Base-by-base conservation (phyloP, 371 early-diverging fungal species). In the Umbelopsis sp. region DNA sequence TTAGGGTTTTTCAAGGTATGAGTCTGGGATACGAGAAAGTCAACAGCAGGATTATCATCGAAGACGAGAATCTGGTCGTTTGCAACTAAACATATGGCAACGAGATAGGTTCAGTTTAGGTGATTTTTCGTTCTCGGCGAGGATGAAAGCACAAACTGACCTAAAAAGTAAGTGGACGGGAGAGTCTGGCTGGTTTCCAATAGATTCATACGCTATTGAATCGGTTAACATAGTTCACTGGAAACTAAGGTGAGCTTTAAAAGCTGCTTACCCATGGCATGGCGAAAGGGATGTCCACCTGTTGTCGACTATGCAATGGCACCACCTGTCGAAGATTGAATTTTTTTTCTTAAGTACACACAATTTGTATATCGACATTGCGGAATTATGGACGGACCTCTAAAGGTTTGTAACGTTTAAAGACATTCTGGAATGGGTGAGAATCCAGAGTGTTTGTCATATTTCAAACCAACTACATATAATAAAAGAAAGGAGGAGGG, bases 131-230 rank as follows among this genome's bases (percentile, higher is more conserved):
- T 53, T 45, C 52, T 32, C 44, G 35, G 4, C 38, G 25, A 25
- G 51, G 62, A 12, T 20, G 48, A 63, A 18, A 16, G 8, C 44
- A 18, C 24, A 6, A 44, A 29, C 71, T 52, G 71, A 83, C 83
- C 83, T 41, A 80, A 66, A 63, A 74, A 83, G 29, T 78, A 80
- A 1, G 74, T 77, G 41, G 73, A 78, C 11, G 84, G 76, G 20
- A 76, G 72, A 10, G 63, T 68, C 45, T 77, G 65, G 65, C 84
- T 83, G 2, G 70, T 68, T 12, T 78, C 81, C 35, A 80, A 78
- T 57, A 83, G 65, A 63, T 83, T 83, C 81, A 83, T 78, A 37
- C 80, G 63, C 83, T 83, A 74, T 63, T 22, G 44, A 51, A n/a
- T 14, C 35, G 3, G 57, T 57, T 32, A 57, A 35, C 32, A 16